Base-by-base conservation (phyloP, 208 protist genomes). In the Wallacemonas sp. region DNA sequence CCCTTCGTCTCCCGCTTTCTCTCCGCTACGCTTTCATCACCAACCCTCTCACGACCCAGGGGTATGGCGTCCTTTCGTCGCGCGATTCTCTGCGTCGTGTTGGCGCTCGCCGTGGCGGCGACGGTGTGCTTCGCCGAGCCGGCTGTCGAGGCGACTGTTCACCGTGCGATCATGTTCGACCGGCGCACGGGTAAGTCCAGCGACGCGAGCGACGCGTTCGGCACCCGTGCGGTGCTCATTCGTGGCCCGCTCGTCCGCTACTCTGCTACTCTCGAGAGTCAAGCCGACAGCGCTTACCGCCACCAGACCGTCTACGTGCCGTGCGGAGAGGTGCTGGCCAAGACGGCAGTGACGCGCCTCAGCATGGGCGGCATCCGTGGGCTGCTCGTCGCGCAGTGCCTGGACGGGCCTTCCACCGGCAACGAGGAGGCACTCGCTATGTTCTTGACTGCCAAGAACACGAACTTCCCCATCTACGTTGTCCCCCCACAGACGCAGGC, bases 401-500 rank as follows among this genome's bases (percentile, higher is more conserved):
- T 42, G 13, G 70, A 78, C n/a, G 42, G 29, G 6, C 81, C 87
- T 64, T 69, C 57, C 22, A 66, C 71, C 22, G 44, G 5, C 10
- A 89, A 91, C 60, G 81, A 87, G 53, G 46, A 76, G 39, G 45
- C 73, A 17, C 60, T 89, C 2, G 60, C 77, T 33, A 70, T 78
- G 46, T 76, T 85, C 46, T 36, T 71, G 2, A 63, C 26, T 10
- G 38, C 67, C 15, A 21, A 68, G 1, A 21, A 26, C 5, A 30
- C 59, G 24, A n/a, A 21, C 8, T 61, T 88, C 38, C 80, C 87
- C 10, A 59, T 93, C 13, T 93, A 91, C 71, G 79, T 88, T 42
- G 45, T 93, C 1, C 39, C 38, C 9, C 19, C 37, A 3, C 3
- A 4, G 15, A 9, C 55, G 22, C 38, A 52, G 42, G 30, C 29